Evolutionary conservation across 1,284 basidiomycete species (phyloP), one percentile per base, ranked within the genome.

Genomic region (Cutaneotrichosporon cavernicola): DNA sequence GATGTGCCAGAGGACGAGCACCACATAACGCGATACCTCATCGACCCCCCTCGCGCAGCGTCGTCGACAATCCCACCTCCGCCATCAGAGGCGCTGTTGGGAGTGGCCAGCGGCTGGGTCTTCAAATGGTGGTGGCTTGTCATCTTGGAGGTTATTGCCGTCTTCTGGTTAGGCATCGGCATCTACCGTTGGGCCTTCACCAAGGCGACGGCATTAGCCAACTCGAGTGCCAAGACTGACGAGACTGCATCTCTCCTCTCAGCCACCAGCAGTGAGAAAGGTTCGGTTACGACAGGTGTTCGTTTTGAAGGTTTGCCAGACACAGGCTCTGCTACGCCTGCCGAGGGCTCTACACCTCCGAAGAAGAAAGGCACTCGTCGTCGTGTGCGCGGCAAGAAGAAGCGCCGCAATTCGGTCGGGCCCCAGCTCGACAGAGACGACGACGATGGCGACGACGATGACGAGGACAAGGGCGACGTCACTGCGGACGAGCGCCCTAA

Each of bases 351-450:
- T 7, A 65, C 66, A 4, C 62, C 62, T n/a, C 61, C 64, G 9
- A 65, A 65, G 31, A 76, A 75, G 66, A 78, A 76, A 67, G 73
- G 73, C 7, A 67, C 68, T 2, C 65, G 76, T 5, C 65, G 76
- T 13, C 59, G 72, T 21, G 72, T 73, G 1, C 63, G 72, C n/a
- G 72, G 72, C 6, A 63, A 66, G 65, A 80, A 77, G 68, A 75
- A 76, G 69, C 67, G 70, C 30, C 60, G 66, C 21, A 72, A 72
- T 57, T 69, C 72, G 1, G 59, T 63, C 22, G 65, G 68, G 6
- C 65, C 71, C n/a, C 69, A 60, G 22, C 52, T 55, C 52, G 88
- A 87, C 57, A 88, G 88, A 63, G 86, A 82, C 38, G 84, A 83
- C 34, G 82, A 76, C 22, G 83, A 76, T 10, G 80, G 71, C 4